phyloP scores from a whole-genome alignment of 768 basidiomycete genomes.

The Tylopilus balloui region DNA sequence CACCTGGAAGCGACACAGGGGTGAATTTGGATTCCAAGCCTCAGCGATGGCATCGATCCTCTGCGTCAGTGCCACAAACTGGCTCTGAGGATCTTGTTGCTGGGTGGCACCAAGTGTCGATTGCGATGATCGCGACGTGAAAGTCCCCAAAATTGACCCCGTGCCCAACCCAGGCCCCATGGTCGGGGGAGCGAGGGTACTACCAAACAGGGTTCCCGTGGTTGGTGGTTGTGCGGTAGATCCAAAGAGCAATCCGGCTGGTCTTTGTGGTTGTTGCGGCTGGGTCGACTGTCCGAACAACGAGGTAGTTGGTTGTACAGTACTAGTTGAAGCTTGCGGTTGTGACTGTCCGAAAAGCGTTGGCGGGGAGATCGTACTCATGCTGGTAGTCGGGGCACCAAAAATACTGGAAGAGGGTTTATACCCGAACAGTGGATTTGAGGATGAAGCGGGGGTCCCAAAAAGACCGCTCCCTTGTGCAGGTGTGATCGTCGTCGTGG shows the following conservation, averaged over 20 bases:
- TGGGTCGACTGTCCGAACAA: slow-evolving; percentile 22
- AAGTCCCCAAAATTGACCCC: slow-evolving; percentile 29
- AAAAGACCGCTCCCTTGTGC: slow-evolving; percentile 24
- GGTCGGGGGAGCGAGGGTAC: slow-evolving; percentile 30
- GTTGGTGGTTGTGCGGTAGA: slow-evolving; percentile 24
- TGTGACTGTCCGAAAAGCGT: slow-evolving; percentile 30
- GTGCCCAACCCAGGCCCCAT: slow-evolving; percentile 26
- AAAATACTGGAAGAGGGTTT: slow-evolving; percentile 28
- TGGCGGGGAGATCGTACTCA: slow-evolving; percentile 19
- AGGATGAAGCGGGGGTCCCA: slow-evolving; percentile 23
- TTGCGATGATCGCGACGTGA: slow-evolving; percentile 32
- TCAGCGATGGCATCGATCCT: slow-evolving; percentile 60
- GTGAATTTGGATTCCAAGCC: slow-evolving; percentile 68
- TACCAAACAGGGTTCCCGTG: slow-evolving; percentile 36
- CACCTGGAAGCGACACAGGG: slow-evolving; percentile 79
- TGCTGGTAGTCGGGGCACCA: slow-evolving; percentile 27
- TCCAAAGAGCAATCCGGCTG: slow-evolving; percentile 29
- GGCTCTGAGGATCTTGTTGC: slow-evolving; percentile 57
- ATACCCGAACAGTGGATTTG: slow-evolving; percentile 36
- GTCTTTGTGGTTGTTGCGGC: slow-evolving; percentile 21
- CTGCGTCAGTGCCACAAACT: slow-evolving; percentile 50
- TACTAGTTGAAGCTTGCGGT: slow-evolving; percentile 14
- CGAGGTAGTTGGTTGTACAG: slow-evolving; percentile 14
- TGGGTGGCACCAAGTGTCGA: slow-evolving; percentile 37
- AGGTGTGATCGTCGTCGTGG: slow-evolving; percentile 16